Percentiles rank a stretch among this genome's conserved stretches.
phyloP scores from a whole-genome alignment of 2,329 filamentous ascomycete genomes.

The Alternaria sp. region DNA sequence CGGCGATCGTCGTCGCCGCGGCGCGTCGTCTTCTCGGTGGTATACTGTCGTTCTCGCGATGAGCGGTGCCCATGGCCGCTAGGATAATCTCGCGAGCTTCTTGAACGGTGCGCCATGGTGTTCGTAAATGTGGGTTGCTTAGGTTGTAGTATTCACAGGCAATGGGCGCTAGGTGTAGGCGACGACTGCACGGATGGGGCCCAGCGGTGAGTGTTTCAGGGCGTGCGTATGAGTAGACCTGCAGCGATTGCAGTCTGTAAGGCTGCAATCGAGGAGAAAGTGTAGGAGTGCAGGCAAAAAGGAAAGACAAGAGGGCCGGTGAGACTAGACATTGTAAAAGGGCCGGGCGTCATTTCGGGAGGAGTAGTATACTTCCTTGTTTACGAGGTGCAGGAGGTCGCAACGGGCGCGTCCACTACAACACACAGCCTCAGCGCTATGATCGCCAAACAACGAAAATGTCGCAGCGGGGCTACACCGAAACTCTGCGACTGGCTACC shows the following conservation, averaged over 20 bases:
- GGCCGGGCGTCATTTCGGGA: conserved; percentile 29
- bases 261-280: conserved; percentile 6
- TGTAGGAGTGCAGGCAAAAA: conserved; percentile 7
- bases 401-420: conserved; percentile 2
- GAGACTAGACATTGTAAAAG: conserved; percentile 15
- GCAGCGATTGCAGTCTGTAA: conserved; percentile 17
- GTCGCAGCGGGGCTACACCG: conserved; percentile 16
- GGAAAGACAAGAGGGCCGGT: conserved; percentile 12
- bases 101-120: conserved; percentile 30
- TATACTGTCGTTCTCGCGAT: conserved; percentile 34
- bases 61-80: conserved; percentile 17
- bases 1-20: conserved; percentile 19
- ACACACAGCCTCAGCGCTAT: conserved; percentile 15
- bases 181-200: conserved; percentile 8
- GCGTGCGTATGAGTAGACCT: conserved; percentile 18
- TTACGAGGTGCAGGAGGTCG: conserved; percentile 24
- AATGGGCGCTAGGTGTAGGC: conserved; percentile 12
- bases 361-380: conserved; percentile 28
- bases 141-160: conserved; percentile 7
- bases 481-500: conserved; percentile 7
- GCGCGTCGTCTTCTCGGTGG: conserved; percentile 34
- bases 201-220: conserved; percentile 23
- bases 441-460: conserved; percentile 16
- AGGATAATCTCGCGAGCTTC: conserved; percentile 27
- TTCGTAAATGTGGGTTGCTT: conserved; percentile 1